Percentiles rank a stretch among this genome's conserved stretches.
Evolutionary conservation across 441 rosid species (phyloP).

Genomic region (Adansonia rubrostipa): DNA sequence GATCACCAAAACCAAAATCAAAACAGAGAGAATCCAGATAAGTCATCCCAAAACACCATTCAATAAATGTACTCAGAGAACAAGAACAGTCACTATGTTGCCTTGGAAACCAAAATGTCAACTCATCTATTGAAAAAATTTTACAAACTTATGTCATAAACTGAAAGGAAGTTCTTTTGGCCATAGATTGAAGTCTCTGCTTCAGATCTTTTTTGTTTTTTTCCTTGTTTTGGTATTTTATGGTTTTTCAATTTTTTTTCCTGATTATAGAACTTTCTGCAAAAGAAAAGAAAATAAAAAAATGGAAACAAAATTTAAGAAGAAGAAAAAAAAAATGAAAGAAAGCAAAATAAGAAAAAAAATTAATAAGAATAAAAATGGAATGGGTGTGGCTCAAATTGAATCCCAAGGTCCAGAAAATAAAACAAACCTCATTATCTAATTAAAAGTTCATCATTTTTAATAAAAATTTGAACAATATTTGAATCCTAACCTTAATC

Average conservation of each 20-base stretch:
- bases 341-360: not conserved
- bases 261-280: not conserved
- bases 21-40: conserved; percentile 19
- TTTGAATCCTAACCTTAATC: not conserved
- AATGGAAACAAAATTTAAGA: no score
- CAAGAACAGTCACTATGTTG: not conserved
- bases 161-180: not conserved
- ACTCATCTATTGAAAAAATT: not conserved
- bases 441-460: not conserved
- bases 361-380: not conserved
- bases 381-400: not conserved
- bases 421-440: not conserved
- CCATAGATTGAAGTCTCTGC: not conserved
- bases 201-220: not conserved
- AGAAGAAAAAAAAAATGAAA: not conserved
- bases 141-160: not conserved
- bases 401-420: not conserved
- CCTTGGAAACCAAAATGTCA: not conserved
- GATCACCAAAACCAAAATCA: conserved; percentile 27
- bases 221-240: no score
- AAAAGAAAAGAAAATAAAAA: no score
- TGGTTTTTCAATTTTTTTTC: not conserved
- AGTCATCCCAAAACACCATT: conserved; percentile 2
- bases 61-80: not conserved
- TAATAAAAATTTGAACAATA: no score